Base-by-base conservation (phyloP, 768 basidiomycete genomes). In the Dacryopinax spathularia region DNA sequence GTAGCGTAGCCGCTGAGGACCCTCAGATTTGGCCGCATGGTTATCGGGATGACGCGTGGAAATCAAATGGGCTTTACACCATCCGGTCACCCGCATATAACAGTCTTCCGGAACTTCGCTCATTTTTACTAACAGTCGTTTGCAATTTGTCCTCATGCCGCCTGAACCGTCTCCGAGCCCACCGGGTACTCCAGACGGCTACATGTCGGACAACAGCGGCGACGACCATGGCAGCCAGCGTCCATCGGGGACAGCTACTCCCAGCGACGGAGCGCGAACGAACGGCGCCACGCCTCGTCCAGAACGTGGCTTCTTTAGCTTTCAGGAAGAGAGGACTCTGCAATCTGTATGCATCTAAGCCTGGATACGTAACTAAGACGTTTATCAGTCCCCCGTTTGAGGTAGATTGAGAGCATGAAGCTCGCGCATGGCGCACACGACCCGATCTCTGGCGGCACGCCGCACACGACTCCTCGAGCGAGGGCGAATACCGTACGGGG, bases 331-430 rank as follows among this genome's bases (percentile, higher is more conserved):
- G 29, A 3, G 48, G 6, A 56, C 48, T 22, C 22, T 56, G 13
- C 3, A 56, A 31, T 56, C 48, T 3, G 48, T 56, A 56, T 56
- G 48, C 48, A 22, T 7, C n/a, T n/a, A 5, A 22, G 9, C 15
- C 18, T 3, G 10, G 25, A 56, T 18, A 56, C 48, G 25, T 56
- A 56, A 56, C 25, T 25, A 5, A 29, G 13, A 29, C 48, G 48
- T 41, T 25, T 56, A 31, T 29, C 6, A 20, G 31, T 10, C 48
- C n/a, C n/a, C n/a, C 25, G 25, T 56, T 56, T 20, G 18, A 2
- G 48, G 5, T 20, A 56, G 48, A 56, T 56, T 31, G 48, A 56
- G 48, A 56, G 48, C 48, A 56, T 56, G 48, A 56, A 56, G 48
- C 48, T 56, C 48, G 48, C 48, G 9, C 48, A 56, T 56, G 48